Evolutionary conservation across 305 asterid genomes (phyloP), one percentile per base, ranked within the genome.

Genomic region (Solanum aculeatissimum): DNA sequence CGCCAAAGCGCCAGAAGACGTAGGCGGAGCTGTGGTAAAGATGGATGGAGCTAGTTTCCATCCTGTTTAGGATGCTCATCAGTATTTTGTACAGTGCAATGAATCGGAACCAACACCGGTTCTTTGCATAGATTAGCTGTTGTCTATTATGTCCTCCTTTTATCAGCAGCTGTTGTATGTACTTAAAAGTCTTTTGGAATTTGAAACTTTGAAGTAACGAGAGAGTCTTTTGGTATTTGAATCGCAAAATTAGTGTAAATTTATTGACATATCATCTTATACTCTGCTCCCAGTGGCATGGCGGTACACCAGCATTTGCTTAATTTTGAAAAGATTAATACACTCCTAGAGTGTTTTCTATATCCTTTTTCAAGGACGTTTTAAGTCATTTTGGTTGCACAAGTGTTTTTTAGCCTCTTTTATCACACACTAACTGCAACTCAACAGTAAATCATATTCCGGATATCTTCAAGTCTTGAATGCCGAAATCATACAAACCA

Each of bases 1-100:
- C 53, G 74, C 84, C 89, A 21, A 93, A 92, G 86, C 92, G 92
- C 82, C 92, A 85, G 89, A 93, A 84, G 91, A 90, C 78, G 87
- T 92, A 86, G 77, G 77, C 53, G 32, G 55, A 45, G 55, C 47
- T 35, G 51, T 62, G 32, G 40, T 38, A 83, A 29, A 82, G 71
- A 83, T 29, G 81, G 74, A 49, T 19, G 51, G 75, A 81, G 81
- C 27, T 47, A 55, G 81, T 10, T 43, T 29, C 57, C 65, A 6
- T 75, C 21, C 23, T 81, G 58, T n/a, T 47, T 23, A 15, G 62
- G 85, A 71, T 53, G 88, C 51, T 88, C 54, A 68, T 82, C 85
- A 21, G 57, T 54, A 84, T 70, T 62, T 49, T 86, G 88, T 91
- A 86, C 83, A 86, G 89, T 53, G 88, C 83, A 86, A 80, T 51